A percentile compares a stretch with the other conserved stretches of the same genome.
Conservation (phyloP, 2,329 filamentous ascomycete species). For the Clonostachys rhizophaga region DNA sequence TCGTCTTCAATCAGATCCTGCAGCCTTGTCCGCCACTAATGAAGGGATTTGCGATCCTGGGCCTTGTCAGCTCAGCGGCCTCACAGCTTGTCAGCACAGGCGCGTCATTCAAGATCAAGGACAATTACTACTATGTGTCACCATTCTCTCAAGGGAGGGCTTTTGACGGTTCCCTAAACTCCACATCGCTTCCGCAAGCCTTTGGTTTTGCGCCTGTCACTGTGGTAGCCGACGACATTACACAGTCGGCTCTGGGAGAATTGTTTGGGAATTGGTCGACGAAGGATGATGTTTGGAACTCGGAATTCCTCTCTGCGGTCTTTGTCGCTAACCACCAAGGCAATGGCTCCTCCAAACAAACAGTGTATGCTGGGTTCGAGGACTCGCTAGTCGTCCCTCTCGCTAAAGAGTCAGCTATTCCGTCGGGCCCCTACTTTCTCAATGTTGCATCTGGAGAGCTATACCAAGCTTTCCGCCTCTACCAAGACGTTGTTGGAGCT, state of each 20-base stretch:
- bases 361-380: conserved; percentile 6
- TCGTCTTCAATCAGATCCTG: too few relatives aligned
- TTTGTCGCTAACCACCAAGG: conserved; percentile 10
- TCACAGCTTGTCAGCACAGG: conserved; percentile 18
- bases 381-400: conserved; percentile 9
- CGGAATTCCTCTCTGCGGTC: conserved; percentile 13
- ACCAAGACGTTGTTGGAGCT: conserved; percentile 23
- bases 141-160: conserved; percentile 21
- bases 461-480: conserved; percentile 26
- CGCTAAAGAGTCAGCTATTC: conserved; percentile 9
- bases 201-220: conserved; percentile 26
- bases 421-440: conserved; percentile 29
- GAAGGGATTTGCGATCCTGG: conserved; percentile 1
- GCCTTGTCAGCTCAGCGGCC: conserved; percentile 7
- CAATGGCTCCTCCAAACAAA: conserved; percentile 8
- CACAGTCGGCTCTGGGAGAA: conserved; percentile 8
- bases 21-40: neutral
- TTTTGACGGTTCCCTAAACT: conserved; percentile 4
- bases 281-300: conserved; percentile 18
- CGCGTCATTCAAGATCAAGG: conserved; percentile 19
- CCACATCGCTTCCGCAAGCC: conserved; percentile 9
- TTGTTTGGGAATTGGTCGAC: conserved; percentile 22
- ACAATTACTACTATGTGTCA: conserved; percentile 24
- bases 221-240: conserved; percentile 16
- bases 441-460: conserved; percentile 19